phyloP scores from a whole-genome alignment of 345 rosid species.

The Carallia brachiata region DNA sequence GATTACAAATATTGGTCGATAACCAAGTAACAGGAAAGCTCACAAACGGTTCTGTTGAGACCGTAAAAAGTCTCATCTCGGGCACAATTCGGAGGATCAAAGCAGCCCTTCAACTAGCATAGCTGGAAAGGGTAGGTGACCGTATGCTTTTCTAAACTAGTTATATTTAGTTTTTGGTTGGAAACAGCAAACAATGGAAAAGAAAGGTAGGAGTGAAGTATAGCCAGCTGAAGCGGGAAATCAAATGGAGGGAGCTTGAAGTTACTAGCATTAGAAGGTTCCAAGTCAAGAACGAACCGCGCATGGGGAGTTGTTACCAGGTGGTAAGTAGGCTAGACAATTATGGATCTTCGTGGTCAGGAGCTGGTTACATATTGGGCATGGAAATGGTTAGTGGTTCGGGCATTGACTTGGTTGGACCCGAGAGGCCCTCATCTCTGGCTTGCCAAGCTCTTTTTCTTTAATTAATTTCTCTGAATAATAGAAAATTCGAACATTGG shows the following conservation, averaged over 20 bases:
- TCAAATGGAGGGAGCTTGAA: not conserved
- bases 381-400: conserved; percentile 25
- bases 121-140: not conserved
- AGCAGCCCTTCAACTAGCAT: conserved; percentile 35
- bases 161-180: not conserved
- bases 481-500: not conserved
- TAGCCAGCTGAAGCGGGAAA: conserved; percentile 10
- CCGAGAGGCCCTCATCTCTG: conserved; percentile 11
- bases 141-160: not conserved
- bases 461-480: not conserved
- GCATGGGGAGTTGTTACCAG: not conserved
- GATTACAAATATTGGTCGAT: conserved; percentile 59
- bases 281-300: conserved; percentile 51
- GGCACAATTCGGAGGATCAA: conserved; percentile 60
- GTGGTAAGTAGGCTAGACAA: not conserved
- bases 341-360: not conserved
- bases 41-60: conserved; percentile 51
- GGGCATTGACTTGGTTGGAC: conserved; percentile 41
- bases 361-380: not conserved
- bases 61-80: conserved; percentile 57
- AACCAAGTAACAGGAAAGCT: conserved; percentile 45
- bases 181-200: not conserved
- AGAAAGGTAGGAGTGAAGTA: not conserved
- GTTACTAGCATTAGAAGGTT: conserved; percentile 4
- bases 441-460: not conserved